A percentile compares a stretch with the other conserved stretches of the same genome.
Evolutionary conservation across 2,329 filamentous ascomycete genomes (phyloP).

Genomic region (Pseudogymnoascus destructans): DNA sequence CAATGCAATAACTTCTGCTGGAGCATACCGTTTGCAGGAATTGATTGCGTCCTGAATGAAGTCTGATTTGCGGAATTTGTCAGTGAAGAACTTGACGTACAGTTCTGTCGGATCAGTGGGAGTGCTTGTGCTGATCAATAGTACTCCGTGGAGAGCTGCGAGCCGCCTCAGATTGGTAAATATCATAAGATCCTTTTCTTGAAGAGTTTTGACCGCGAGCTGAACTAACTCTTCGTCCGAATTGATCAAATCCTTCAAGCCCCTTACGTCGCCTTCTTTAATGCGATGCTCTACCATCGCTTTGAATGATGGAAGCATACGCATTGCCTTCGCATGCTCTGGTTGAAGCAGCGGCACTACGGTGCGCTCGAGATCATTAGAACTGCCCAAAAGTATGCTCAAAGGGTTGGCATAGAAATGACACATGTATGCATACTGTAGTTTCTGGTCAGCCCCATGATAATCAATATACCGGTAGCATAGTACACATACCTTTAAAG

Average conservation of each 20-base stretch:
- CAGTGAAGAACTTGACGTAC: constrained; percentile 48
- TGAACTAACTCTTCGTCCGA: background rate
- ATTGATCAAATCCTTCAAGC: background rate
- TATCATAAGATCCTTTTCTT: background rate
- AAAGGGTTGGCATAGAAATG: constrained; percentile 71
- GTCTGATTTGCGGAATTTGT: constrained; percentile 38
- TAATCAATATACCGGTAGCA: background rate
- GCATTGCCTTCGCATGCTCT: constrained; percentile 53
- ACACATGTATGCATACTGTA: constrained; percentile 70
- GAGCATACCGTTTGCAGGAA: constrained; percentile 47
- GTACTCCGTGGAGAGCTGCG: background rate
- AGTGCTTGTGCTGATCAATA: background rate
- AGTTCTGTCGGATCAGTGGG: constrained; percentile 30
- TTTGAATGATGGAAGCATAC: constrained; percentile 57
- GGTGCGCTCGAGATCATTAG: constrained; percentile 22
- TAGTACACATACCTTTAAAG: constrained; percentile 43
- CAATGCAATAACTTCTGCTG: constrained; percentile 34
- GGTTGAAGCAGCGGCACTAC: constrained; percentile 33
- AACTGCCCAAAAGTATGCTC: constrained; percentile 43
- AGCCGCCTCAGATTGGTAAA: background rate
- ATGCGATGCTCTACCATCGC: constrained; percentile 37
- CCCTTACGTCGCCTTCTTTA: constrained; percentile 30
- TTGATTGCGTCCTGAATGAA: constrained; percentile 33
- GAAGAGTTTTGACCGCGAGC: background rate
- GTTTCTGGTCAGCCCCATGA: constrained; percentile 13